Percentiles rank a stretch among this genome's conserved stretches.
Evolutionary conservation across 805 yeast species (phyloP).

Genomic region (Monosporozyma yasuniensis): DNA sequence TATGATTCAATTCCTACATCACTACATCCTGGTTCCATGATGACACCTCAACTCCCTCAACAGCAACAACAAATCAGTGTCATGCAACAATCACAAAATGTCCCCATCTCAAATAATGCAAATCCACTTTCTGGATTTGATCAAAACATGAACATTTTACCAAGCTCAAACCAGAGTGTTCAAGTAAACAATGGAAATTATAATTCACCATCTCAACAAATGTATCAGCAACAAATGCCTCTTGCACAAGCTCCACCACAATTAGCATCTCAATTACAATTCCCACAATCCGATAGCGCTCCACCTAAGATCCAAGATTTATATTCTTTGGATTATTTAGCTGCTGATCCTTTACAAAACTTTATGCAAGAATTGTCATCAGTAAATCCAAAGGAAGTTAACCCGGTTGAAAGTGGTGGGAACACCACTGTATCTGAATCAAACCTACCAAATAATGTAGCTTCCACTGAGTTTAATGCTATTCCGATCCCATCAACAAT

Average conservation of each 20-base stretch:
- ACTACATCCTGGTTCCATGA: not conserved
- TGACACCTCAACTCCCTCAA: conserved; percentile 1
- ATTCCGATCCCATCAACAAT: not conserved
- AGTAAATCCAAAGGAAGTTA: not conserved
- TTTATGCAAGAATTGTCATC: conserved; percentile 15
- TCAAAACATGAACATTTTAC: not conserved
- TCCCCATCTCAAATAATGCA: not conserved
- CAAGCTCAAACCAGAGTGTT: not conserved
- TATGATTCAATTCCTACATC: conserved; percentile 1
- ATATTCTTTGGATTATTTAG: conserved; percentile 15
- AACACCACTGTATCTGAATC: not conserved
- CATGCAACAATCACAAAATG: not conserved
- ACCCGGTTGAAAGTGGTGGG: not conserved
- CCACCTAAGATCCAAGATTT: conserved; percentile 10
- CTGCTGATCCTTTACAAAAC: conserved; percentile 16
- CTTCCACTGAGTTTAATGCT: not conserved
- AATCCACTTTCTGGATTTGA: not conserved
- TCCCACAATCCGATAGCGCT: not conserved
- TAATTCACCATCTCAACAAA: not conserved
- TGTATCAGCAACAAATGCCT: not conserved
- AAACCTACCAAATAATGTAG: not conserved
- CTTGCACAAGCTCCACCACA: not conserved
- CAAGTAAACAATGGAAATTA: not conserved
- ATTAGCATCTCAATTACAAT: not conserved
- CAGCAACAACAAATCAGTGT: not conserved